Evolutionary conservation across 202 grass and related monocot species (phyloP).

Genomic region (Miscanthus sacchariflorus): DNA sequence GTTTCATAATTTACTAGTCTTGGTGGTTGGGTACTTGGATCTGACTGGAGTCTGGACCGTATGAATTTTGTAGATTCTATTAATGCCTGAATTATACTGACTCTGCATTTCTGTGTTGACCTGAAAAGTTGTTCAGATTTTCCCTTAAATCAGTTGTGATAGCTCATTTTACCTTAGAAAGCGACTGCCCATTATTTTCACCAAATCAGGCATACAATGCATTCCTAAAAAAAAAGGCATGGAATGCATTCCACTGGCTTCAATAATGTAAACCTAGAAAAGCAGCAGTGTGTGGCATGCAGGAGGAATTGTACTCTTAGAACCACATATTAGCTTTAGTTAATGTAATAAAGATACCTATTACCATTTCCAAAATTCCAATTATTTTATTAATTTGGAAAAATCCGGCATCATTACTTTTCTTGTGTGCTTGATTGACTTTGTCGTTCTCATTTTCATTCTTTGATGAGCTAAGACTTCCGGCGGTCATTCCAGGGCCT

Average conservation of each 20-base stretch:
- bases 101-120: neutral
- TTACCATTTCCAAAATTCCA: too few species aligned
- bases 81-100: neutral
- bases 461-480: neutral
- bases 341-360: too few species aligned
- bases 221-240: neutral
- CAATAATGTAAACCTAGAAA: constrained; percentile 36
- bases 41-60: neutral
- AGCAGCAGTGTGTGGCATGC: constrained; percentile 28
- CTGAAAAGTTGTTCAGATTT: neutral
- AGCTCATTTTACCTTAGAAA: constrained; percentile 38
- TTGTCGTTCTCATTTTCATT: constrained; percentile 14
- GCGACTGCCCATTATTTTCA: constrained; percentile 32
- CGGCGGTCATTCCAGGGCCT: too few species aligned
- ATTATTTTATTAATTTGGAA: too few species aligned
- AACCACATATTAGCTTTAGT: neutral
- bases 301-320: constrained; percentile 30
- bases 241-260: constrained; percentile 15
- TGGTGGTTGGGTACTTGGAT: neutral
- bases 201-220: constrained; percentile 20
- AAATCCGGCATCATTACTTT: constrained; percentile 21
- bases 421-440: constrained; percentile 14
- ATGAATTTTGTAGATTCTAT: neutral
- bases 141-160: constrained; percentile 25
- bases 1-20: neutral